Conservation (phyloP, 2,329 filamentous ascomycete genomes). For the Chrysosporium queenslandicum region DNA sequence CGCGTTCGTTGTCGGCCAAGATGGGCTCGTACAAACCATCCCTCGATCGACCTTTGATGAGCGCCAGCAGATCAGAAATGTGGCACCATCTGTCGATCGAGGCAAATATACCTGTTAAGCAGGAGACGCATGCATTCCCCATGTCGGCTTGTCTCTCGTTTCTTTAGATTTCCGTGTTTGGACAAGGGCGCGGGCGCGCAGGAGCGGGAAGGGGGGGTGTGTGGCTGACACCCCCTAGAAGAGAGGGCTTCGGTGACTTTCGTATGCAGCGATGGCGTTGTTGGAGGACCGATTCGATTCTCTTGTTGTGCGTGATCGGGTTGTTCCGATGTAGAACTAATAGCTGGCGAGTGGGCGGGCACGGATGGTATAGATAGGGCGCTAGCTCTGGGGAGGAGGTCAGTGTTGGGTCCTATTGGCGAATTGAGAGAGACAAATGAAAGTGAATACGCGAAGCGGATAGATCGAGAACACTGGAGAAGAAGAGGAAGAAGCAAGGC, state of each 20-base stretch:
- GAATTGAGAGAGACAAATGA: not conserved
- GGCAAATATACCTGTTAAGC: conserved; percentile 27
- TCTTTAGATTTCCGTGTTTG: too few relatives aligned
- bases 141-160: conserved; percentile 19
- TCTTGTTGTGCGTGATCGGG: too few relatives aligned
- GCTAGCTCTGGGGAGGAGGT: not conserved
- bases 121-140: conserved; percentile 34
- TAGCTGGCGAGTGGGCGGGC: not conserved
- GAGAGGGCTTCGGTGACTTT: not conserved
- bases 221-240: conserved; percentile 2
- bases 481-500: not conserved
- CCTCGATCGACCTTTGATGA: conserved; percentile 57
- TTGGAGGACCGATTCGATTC: too few relatives aligned
- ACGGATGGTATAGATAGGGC: not conserved
- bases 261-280: not conserved
- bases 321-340: not conserved
- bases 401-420: conserved; percentile 3
- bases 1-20: conserved; percentile 88
- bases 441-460: not conserved
- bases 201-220: not conserved
- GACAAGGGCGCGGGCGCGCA: not conserved
- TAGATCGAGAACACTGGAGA: not conserved
- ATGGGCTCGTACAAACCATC: conserved; percentile 78
- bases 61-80: conserved; percentile 34
- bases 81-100: conserved; percentile 36